Conservation (phyloP, 495 filamentous ascomycete genomes). For the Neurospora sp. region DNA sequence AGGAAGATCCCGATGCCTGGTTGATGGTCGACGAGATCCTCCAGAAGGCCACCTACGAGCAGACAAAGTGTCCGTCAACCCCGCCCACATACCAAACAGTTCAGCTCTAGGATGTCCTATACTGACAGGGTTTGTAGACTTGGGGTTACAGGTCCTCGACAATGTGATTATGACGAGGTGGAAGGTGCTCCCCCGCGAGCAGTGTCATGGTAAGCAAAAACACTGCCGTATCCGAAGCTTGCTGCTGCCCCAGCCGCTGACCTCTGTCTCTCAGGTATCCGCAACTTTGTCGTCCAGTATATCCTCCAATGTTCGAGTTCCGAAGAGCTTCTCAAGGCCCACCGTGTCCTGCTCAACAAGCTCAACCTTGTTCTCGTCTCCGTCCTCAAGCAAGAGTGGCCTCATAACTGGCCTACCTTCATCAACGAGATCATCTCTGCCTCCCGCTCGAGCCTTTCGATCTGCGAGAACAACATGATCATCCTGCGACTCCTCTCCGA, state of each 20-base stretch:
- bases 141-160: slow-evolving; percentile 92
- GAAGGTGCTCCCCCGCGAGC: slow-evolving; percentile 92
- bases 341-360: slow-evolving; percentile 90
- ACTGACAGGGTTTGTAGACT: slow-evolving; percentile 54
- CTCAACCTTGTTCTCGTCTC: slow-evolving; percentile 94
- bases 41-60: slow-evolving; percentile 75
- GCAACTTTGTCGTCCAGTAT: slow-evolving; percentile 96
- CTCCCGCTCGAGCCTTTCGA: slow-evolving; percentile 84
- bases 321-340: slow-evolving; percentile 70
- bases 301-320: slow-evolving; percentile 87
- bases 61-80: slow-evolving; percentile 79
- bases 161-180: slow-evolving; percentile 98
- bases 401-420: slow-evolving; percentile 99
- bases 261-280: slow-evolving; percentile 56
- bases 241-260: neutral
- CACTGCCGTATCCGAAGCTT: neutral
- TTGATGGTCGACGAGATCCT: slow-evolving; percentile 93
- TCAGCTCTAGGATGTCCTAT: neutral
- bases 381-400: slow-evolving; percentile 98
- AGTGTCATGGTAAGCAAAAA: slow-evolving; percentile 64
- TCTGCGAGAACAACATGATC: slow-evolving; percentile 99
- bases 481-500: slow-evolving; percentile 93
- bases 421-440: slow-evolving; percentile 99
- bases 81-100: slow-evolving; percentile 1
- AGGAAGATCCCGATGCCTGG: slow-evolving; percentile 97